Base-by-base conservation (phyloP, 2,329 filamentous ascomycete genomes). In the Hirsutella rhossiliensis region DNA sequence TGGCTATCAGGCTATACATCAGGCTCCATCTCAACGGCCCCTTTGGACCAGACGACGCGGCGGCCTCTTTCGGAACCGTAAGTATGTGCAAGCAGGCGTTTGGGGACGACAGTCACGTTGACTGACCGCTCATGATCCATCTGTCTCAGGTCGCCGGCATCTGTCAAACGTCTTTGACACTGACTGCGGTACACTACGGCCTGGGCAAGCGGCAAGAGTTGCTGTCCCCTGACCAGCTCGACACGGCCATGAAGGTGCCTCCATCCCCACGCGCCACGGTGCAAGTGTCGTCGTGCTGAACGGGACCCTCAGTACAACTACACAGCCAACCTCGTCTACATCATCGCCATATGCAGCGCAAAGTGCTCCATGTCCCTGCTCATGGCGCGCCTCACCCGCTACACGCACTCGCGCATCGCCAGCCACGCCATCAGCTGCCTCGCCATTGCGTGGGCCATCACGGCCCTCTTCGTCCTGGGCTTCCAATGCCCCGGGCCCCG, bases 351-450 rank as follows among this genome's bases (percentile, higher is more conserved):
- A 17, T 49, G 49, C 43, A 30, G 38, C 20, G 45, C 49, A 9
- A 51, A 51, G 38, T 43, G 47, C 40, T 46, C 47, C 44, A 51
- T 51, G 49, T 48, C 45, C 11, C 43, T 51, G 11, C 41, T 51
- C 19, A 49, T 51, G 13, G 37, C 47, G 2, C 43, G 49, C 27
- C 47, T 51, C 12, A 47, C 45, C 5, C 41, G 46, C 23, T 38
- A 51, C 12, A 45, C 40, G n/a, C 43, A 44, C 17, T 45, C 49
- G 15, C 36, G 47, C 9, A 28, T 49, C 3, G 44, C 39, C 2
- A 51, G 43, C 15, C 41, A 47, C 32, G 40, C 34, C 11, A 40
- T 47, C 38, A 48, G 42, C 3, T 13, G 31, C 13, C 41, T 48
- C 17, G 46, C 48, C 2, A 8, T 42, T 3, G 11, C 28, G 7